These are phyloP conservation scores for Globisporangium paroecandrum DNA, from an alignment of 352 stramenopile species.

Conservation along the genomic window DNA sequence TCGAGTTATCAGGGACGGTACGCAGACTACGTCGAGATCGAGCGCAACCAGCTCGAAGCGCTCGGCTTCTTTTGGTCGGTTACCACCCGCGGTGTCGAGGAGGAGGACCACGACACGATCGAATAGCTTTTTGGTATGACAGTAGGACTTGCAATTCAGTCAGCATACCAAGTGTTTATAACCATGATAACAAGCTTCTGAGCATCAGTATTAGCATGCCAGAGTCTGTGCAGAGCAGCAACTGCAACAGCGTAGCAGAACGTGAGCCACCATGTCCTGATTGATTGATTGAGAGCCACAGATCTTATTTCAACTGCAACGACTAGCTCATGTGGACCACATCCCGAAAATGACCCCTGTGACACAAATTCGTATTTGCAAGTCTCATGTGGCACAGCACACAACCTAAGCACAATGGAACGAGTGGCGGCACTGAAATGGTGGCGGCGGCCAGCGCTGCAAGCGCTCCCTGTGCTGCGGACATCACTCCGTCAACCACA, in stretches of 20 bases:
- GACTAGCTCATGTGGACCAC: not conserved
- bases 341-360: not conserved
- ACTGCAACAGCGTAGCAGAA: not conserved
- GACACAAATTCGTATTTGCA: not conserved
- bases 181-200: not conserved
- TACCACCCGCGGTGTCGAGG: not conserved
- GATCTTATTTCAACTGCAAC: not conserved
- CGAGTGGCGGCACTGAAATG: not conserved
- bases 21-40: slow-evolving; percentile 51
- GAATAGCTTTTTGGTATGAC: not conserved
- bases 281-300: not conserved
- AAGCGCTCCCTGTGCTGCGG: not conserved
- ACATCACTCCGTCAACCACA: not conserved
- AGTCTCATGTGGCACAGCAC: not conserved
- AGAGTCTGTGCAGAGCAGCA: not conserved
- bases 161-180: not conserved
- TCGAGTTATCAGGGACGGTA: slow-evolving; percentile 26
- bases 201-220: not conserved
- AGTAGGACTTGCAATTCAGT: not conserved
- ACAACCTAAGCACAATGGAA: not conserved
- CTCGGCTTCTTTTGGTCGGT: slow-evolving; percentile 49
- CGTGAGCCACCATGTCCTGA: not conserved
- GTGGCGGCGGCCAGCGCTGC: not conserved
- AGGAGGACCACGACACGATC: slow-evolving; percentile 8
- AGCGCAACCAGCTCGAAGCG: slow-evolving; percentile 37